Evolutionary conservation across 2,329 filamentous ascomycete species (phyloP).

Genomic region (Corynespora cassiicola): DNA sequence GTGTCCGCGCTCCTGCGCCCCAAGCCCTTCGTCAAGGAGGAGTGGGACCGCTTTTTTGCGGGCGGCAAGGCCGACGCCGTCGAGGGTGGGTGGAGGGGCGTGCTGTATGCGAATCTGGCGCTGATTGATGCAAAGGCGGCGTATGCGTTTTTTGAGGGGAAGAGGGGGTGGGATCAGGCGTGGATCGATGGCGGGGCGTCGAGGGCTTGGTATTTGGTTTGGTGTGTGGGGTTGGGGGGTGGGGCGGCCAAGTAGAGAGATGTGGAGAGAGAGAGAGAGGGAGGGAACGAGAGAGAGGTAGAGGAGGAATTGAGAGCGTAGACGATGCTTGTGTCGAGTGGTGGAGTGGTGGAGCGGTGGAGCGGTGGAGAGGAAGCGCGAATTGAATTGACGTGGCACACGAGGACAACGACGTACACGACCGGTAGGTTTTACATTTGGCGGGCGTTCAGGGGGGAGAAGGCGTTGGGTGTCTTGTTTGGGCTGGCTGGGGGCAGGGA

Average conservation of each 20-base stretch:
- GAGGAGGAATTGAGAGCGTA: too few species aligned
- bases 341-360: too few species aligned
- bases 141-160: constrained; percentile 83
- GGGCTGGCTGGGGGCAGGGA: too few species aligned
- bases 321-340: too few species aligned
- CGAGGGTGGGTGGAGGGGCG: constrained; percentile 81
- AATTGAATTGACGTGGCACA: too few species aligned
- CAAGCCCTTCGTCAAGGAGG: constrained; percentile 75
- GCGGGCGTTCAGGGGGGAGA: too few species aligned
- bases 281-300: too few species aligned
- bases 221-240: constrained; percentile 32
- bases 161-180: constrained; percentile 60
- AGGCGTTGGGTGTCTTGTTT: too few species aligned
- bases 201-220: constrained; percentile 42
- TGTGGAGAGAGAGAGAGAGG: too few species aligned
- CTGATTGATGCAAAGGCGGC: constrained; percentile 73
- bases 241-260: constrained; percentile 3
- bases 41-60: constrained; percentile 71
- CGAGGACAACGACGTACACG: too few species aligned
- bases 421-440: too few species aligned
- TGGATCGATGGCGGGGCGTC: constrained; percentile 81
- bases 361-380: too few species aligned
- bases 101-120: constrained; percentile 83
- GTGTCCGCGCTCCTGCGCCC: constrained; percentile 71
- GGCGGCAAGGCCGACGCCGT: constrained; percentile 67